Conservation (phyloP, 169 alveolate genomes). For the Eimeria necatrix region DNA sequence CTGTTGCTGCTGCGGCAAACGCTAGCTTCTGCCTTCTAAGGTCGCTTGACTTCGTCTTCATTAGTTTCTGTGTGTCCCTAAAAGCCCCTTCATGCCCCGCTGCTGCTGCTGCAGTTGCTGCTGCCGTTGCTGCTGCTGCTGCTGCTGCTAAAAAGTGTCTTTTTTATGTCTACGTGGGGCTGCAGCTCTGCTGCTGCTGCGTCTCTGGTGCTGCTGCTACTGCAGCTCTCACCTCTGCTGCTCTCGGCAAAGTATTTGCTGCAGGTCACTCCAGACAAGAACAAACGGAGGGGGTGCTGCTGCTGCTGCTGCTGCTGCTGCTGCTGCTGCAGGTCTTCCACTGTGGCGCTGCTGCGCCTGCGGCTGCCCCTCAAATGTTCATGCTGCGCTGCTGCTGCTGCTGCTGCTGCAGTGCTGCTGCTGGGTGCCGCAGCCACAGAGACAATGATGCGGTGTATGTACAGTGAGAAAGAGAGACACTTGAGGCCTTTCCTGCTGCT, state of each 20-base stretch:
- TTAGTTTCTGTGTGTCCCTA: no score
- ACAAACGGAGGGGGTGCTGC: conserved; percentile 34
- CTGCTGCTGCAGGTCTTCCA: conserved; percentile 51
- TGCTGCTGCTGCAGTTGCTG: not conserved
- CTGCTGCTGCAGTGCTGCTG: conserved; percentile 30
- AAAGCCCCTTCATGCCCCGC: no score
- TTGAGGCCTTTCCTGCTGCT: conserved; percentile 3
- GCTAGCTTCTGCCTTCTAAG: no score
- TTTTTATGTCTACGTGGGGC: not conserved
- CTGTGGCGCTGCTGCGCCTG: conserved; percentile 25
- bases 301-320: conserved; percentile 61
- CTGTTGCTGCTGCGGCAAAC: no score
- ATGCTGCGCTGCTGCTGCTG: conserved; percentile 5
- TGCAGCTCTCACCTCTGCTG: not conserved
- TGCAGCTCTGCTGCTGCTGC: conserved; percentile 7
- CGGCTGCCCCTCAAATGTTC: not conserved
- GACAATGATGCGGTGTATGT: conserved; percentile 24
- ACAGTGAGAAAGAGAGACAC: not conserved
- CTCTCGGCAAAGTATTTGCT: not conserved
- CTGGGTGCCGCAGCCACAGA: not conserved
- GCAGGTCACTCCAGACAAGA: conserved; percentile 2
- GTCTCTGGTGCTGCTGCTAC: not conserved
- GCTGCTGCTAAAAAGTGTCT: not conserved
- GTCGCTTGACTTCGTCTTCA: no score
- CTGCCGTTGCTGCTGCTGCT: not conserved